Evolutionary conservation across 1,139 yeast genomes (phyloP), one percentile per base, ranked within the genome.

Genomic region (Candida anutae): DNA sequence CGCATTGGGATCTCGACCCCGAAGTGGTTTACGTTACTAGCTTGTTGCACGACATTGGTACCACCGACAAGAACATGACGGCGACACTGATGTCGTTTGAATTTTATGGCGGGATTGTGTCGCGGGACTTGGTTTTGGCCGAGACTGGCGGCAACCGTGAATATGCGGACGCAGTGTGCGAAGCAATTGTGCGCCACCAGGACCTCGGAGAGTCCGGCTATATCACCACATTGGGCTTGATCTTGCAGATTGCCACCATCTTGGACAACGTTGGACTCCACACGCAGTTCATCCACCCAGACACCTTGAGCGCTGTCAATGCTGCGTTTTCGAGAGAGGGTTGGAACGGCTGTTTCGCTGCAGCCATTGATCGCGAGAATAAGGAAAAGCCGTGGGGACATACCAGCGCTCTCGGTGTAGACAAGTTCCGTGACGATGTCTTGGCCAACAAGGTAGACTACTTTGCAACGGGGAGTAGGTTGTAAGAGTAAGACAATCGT

Each of bases 71-170:
- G 28, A 56, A 58, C 30, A 55, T 58, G 61, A 37, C 36, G 9
- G 53, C 53, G 13, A 58, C 65, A 19, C 55, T 58, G 33, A 42
- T 58, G 48, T 58, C 64, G 15, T 58, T 58, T 39, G 65, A 58
- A 34, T 55, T 55, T 31, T 57, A 51, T 32, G 65, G 65, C 4
- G 65, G 64, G 3, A 35, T 57, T 11, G 27, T 58, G 23, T 46
- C 62, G 3, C 38, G 58, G 12, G 60, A 56, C 11, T 43, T 56
- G 35, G 35, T 58, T 2, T 38, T 50, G 25, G 28, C 45, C 15
- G 40, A 46, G 17, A 47, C 59, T 5, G 27, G 35, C 9, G 49
- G 48, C 6, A 35, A 56, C 34, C 35, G 40, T 23, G 57, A 52
- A 25, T 56, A 43, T 28, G 63, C 65, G 2, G 65, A 58, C 30